Base-by-base conservation (phyloP, 306 rosid species). In the Quercus berberidifolia region DNA sequence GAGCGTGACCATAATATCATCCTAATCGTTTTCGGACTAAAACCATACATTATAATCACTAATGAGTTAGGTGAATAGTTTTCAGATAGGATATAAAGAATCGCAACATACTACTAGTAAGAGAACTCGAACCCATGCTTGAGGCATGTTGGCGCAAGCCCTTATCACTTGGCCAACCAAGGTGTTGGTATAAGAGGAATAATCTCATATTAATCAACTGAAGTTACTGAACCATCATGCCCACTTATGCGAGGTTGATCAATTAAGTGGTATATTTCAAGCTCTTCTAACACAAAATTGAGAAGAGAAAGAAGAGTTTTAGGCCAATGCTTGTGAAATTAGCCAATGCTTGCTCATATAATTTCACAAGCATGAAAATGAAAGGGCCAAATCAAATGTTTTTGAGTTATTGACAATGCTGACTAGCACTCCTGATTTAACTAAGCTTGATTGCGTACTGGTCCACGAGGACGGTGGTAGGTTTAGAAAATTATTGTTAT, bases 31-130 rank as follows among this genome's bases (percentile, higher is more conserved):
- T 2, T 38, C 0, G 8, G 0, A 38, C 1, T 38, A 38, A 38
- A 2, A 1, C 0, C 43, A 38, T 0, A 38, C 1, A 7, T 38
- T 1, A 38, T 0, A 38, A 7, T 38, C 0, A 1, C 0, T 38
- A 38, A 38, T 7, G 2, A 38, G 2, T 38, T 38, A 38, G 0
- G 11, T 38, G 10, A 38, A 38, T 38, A 38, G 11, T 0, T 1
- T 38, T 0, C 1, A 38, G 0, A 38, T 38, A 0, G 0, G 11
- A 0, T 7, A 38, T 38, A 38, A 38, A 7, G 0, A 38, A 0
- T 2, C 0, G 0, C 11, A 38, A 38, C 2, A 38, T 38, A 38
- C 10, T 38, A 38, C 46, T 38, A 0, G 3, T 38, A 7, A 7
- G 46, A 10, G 46, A 38, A 38, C 11, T 38, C 11, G 0, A 7